phyloP scores from a whole-genome alignment of 495 filamentous ascomycete species.

The Penicillium roqueforti region DNA sequence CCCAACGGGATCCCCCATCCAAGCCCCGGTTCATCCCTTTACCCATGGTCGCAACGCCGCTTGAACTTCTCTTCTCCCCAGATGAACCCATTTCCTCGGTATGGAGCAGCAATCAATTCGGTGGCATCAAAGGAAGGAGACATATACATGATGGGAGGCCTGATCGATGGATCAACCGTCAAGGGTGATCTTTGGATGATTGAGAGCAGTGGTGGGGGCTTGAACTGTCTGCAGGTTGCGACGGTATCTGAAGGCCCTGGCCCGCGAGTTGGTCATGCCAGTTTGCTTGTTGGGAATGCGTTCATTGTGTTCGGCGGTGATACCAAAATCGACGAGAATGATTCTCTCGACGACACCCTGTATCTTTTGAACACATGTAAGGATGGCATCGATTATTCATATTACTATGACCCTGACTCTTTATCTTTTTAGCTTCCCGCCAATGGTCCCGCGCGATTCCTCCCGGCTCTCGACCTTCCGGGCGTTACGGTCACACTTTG shows the following conservation, averaged over 20 bases:
- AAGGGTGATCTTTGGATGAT: conserved; percentile 98
- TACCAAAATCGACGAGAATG: conserved; percentile 90
- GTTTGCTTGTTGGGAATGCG: conserved; percentile 93
- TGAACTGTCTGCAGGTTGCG: conserved; percentile 85
- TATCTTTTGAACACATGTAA: conserved; percentile 97
- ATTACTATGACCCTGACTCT: conserved; percentile 10
- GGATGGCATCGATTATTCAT: conserved; percentile 25
- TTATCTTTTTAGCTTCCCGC: conserved; percentile 64
- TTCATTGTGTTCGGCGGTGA: conserved; percentile 99
- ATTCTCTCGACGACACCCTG: conserved; percentile 88
- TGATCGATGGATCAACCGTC: conserved; percentile 89
- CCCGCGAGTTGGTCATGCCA: conserved; percentile 90
- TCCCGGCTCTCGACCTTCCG: conserved; percentile 73
- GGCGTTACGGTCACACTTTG: conserved; percentile 92
- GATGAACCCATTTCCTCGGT: conserved; percentile 88
- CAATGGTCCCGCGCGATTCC: conserved; percentile 96
- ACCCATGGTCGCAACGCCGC: conserved; percentile 92
- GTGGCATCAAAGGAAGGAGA: conserved; percentile 92
- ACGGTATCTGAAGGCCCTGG: conserved; percentile 93
- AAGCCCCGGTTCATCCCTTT: conserved; percentile 59
- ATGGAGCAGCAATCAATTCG: conserved; percentile 94
- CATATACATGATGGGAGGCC: conserved; percentile 95
- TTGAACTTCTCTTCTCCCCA: conserved; percentile 80
- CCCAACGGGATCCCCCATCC: conserved; percentile 37
- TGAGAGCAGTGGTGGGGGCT: conserved; percentile 74